These are phyloP conservation scores for Trametes maxima DNA, from an alignment of 768 basidiomycete genomes.

Conservation along the genomic window DNA sequence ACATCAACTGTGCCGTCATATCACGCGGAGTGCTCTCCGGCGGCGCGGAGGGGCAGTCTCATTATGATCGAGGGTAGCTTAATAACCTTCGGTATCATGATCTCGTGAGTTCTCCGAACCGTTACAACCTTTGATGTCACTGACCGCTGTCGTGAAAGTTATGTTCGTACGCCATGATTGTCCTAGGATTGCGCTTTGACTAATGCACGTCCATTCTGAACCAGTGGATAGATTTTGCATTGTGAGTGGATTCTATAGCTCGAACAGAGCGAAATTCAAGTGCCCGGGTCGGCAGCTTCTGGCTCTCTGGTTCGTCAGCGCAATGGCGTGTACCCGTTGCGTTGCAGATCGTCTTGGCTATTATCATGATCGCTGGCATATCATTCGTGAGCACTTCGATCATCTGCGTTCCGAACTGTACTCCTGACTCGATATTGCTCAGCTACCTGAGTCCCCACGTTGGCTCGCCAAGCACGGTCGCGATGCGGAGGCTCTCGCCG, in stretches of 20 bases:
- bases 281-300: constrained; percentile 42
- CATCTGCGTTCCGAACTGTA: not conserved
- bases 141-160: constrained; percentile 20
- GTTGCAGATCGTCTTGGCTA: constrained; percentile 56
- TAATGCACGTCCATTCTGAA: not conserved
- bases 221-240: constrained; percentile 66
- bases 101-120: constrained; percentile 47
- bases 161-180: constrained; percentile 23
- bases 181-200: not conserved
- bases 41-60: constrained; percentile 58
- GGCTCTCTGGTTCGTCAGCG: constrained; percentile 49
- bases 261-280: constrained; percentile 2
- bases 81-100: constrained; percentile 65
- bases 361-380: constrained; percentile 54
- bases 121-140: not conserved
- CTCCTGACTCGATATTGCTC: not conserved
- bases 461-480: constrained; percentile 62
- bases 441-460: constrained; percentile 64
- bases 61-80: constrained; percentile 68
- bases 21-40: constrained; percentile 66
- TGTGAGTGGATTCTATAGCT: constrained; percentile 39
- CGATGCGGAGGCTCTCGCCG: constrained; percentile 56
- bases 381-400: constrained; percentile 44
- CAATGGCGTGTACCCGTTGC: constrained; percentile 69
- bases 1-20: constrained; percentile 69